phyloP scores from a whole-genome alignment of 2,329 filamentous ascomycete genomes.

The Dothidotthia symphoricarpi region DNA sequence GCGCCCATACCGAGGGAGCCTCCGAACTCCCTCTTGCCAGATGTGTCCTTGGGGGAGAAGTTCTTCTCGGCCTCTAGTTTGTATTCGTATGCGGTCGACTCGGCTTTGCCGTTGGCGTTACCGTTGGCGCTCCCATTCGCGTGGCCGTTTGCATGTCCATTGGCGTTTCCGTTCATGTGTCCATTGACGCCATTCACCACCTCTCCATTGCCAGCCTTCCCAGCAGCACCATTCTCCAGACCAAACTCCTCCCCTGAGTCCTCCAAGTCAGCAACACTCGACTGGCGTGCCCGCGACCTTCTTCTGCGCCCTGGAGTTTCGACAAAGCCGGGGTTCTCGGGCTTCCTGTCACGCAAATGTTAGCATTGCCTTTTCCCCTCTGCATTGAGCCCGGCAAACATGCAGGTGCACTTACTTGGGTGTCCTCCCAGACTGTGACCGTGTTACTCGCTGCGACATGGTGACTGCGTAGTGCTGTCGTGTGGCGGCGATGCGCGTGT shows the following conservation, averaged over 20 bases:
- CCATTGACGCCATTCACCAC: constrained; percentile 10
- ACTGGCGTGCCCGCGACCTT: constrained; percentile 46
- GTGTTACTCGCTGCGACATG: constrained; percentile 46
- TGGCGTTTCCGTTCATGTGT: constrained; percentile 35
- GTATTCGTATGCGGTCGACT: constrained; percentile 10
- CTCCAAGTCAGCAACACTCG: constrained; percentile 27
- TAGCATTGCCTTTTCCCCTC: constrained; percentile 13
- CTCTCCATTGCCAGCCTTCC: too few species aligned
- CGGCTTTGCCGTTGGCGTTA: constrained; percentile 29
- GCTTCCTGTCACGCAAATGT: constrained; percentile 37
- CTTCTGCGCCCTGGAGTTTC: constrained; percentile 49
- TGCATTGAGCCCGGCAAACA: neutral
- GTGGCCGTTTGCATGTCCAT: constrained; percentile 38
- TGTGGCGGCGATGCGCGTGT: constrained; percentile 20
- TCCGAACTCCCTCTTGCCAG: constrained; percentile 73
- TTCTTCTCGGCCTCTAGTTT: constrained; percentile 40
- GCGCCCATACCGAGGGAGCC: constrained; percentile 71
- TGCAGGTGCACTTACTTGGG: constrained; percentile 42
- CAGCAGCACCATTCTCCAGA: too few species aligned
- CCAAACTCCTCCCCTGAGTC: constrained; percentile 20
- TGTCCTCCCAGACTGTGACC: constrained; percentile 51
- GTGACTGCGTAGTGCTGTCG: constrained; percentile 4
- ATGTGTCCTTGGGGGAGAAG: constrained; percentile 41
- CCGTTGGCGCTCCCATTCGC: constrained; percentile 33
- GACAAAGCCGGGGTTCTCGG: constrained; percentile 47